These are phyloP conservation scores for Thraustochytrium sp. DNA, from an alignment of 352 stramenopile genomes.

Conservation along the genomic window DNA sequence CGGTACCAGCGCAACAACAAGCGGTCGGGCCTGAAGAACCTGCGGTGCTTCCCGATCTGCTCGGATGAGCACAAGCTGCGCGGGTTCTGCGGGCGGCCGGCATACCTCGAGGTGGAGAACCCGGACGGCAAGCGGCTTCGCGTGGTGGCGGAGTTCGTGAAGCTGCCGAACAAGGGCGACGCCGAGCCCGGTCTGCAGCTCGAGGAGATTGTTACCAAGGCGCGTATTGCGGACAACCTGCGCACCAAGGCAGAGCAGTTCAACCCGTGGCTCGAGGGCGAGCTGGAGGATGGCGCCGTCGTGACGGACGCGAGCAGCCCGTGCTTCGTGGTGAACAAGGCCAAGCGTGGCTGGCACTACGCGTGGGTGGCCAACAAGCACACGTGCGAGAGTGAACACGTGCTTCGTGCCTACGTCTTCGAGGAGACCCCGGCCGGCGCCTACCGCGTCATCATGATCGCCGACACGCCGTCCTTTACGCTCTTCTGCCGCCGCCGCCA, in stretches of 20 bases:
- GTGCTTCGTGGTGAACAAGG: conserved; percentile 32
- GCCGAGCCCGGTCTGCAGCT: background rate
- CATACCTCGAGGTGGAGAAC: background rate
- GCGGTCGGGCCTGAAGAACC: conserved; percentile 40
- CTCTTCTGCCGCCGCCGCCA: conserved; percentile 42
- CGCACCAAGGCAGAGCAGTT: conserved; percentile 28
- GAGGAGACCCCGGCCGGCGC: background rate
- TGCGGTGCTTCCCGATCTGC: conserved; percentile 42
- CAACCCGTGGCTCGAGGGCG: conserved; percentile 21
- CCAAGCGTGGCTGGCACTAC: conserved; percentile 37
- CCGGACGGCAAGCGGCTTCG: background rate
- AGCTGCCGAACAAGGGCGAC: conserved; percentile 23
- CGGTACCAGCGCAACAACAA: conserved; percentile 45
- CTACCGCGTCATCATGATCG: background rate
- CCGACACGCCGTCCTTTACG: conserved; percentile 32
- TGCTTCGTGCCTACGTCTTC: conserved; percentile 36
- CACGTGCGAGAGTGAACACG: conserved; percentile 43
- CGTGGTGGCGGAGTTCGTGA: conserved; percentile 4
- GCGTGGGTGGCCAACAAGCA: conserved; percentile 45
- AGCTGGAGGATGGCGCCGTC: conserved; percentile 18
- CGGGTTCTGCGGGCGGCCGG: conserved; percentile 34
- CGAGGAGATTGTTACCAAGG: background rate
- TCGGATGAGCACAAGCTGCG: conserved; percentile 35
- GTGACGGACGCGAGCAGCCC: background rate
- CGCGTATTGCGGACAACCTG: background rate